These are phyloP conservation scores for Pseudocercospora crystallina DNA, from an alignment of 2,329 filamentous ascomycete genomes.

Conservation along the genomic window DNA sequence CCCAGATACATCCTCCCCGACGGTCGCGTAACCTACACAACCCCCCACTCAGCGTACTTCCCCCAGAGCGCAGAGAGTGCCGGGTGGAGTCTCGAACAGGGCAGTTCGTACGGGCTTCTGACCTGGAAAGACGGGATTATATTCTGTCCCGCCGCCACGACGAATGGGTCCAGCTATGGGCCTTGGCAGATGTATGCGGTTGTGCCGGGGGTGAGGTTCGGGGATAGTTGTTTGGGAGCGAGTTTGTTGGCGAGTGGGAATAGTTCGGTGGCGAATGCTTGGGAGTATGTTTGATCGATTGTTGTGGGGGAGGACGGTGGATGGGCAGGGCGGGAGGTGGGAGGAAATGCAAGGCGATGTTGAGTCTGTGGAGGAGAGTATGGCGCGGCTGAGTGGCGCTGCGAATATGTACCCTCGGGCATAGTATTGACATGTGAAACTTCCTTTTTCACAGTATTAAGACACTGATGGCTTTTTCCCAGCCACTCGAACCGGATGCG, in stretches of 20 bases:
- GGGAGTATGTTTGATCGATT: slow-evolving; percentile 10
- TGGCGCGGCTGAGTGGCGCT: not conserved
- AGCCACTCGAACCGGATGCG: no score
- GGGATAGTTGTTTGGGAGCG: slow-evolving; percentile 8
- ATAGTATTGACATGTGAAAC: no score
- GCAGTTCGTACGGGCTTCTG: slow-evolving; percentile 20
- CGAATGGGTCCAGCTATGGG: slow-evolving; percentile 3
- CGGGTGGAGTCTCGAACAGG: slow-evolving; percentile 26
- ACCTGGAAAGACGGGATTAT: slow-evolving; percentile 14
- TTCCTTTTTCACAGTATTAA: no score
- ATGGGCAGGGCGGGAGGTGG: not conserved
- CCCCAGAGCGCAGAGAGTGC: slow-evolving; percentile 27
- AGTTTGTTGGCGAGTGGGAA: slow-evolving; percentile 12
- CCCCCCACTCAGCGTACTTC: slow-evolving; percentile 27
- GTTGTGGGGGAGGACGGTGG: no score
- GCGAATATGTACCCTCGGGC: no score
- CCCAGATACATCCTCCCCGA: slow-evolving; percentile 32
- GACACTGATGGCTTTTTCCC: no score
- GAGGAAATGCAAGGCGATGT: not conserved
- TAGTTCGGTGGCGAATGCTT: slow-evolving; percentile 8
- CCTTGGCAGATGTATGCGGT: slow-evolving; percentile 16
- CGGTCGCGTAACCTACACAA: slow-evolving; percentile 33
- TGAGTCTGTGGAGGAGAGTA: not conserved
- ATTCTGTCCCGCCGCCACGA: slow-evolving; percentile 6
- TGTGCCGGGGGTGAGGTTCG: slow-evolving; percentile 2